Evolutionary conservation across 768 basidiomycete genomes (phyloP).

Genomic region (Psilocybe azurescens): DNA sequence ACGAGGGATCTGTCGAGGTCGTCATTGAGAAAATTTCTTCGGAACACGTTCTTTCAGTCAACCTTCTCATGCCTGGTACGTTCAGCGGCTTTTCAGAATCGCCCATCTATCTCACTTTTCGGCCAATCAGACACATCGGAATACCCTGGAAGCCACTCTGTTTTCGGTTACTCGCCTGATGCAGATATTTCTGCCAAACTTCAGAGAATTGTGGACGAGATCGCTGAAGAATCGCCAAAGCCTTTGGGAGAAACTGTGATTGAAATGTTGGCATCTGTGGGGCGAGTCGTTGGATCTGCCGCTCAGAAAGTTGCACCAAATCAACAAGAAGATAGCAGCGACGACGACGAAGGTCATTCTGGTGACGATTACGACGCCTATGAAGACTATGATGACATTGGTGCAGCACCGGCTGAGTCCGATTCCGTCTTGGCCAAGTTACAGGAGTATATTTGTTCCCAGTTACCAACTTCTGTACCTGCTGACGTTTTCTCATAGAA

Average conservation of each 20-base stretch:
- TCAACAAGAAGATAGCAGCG: constrained; percentile 12
- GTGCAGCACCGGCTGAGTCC: constrained; percentile 23
- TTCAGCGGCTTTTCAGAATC: neutral
- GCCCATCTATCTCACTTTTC: neutral
- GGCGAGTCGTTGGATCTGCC: constrained; percentile 22
- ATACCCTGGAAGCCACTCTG: constrained; percentile 64
- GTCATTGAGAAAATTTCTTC: constrained; percentile 40
- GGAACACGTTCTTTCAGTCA: constrained; percentile 41
- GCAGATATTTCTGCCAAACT: constrained; percentile 45
- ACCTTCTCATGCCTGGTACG: constrained; percentile 57
- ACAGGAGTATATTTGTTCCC: constrained; percentile 32
- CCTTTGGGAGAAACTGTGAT: constrained; percentile 51
- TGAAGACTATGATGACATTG: constrained; percentile 45
- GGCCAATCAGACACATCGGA: constrained; percentile 59
- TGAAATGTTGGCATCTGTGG: constrained; percentile 44
- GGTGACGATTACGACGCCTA: constrained; percentile 42
- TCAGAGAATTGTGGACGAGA: constrained; percentile 45
- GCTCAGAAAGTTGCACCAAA: constrained; percentile 19
- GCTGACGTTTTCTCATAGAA: constrained; percentile 36
- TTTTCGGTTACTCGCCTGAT: constrained; percentile 60
- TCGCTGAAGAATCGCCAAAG: constrained; percentile 45
- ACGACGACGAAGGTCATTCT: constrained; percentile 24
- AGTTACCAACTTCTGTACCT: constrained; percentile 1
- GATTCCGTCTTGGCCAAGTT: constrained; percentile 31
- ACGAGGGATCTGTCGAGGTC: constrained; percentile 69